phyloP scores from a whole-genome alignment of 805 yeast genomes.

The Saturnispora dispora region DNA sequence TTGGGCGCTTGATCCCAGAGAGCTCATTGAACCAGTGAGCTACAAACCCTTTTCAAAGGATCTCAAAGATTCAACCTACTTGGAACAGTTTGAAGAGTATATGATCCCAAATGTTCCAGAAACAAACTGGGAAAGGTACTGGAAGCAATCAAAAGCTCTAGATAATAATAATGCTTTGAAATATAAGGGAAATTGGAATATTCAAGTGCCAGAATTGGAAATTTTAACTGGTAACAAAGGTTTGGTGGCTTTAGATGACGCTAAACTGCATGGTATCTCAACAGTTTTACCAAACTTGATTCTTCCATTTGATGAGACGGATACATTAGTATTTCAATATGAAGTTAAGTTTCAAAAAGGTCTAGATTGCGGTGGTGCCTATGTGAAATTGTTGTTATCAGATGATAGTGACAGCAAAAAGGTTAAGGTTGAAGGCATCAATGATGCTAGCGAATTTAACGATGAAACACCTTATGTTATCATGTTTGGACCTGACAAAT shows the following conservation, averaged over 20 bases:
- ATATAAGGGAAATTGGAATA: slow-evolving; percentile 68
- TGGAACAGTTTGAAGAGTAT: slow-evolving; percentile 32
- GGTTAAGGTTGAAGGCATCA: not conserved
- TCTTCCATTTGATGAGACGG: slow-evolving; percentile 38
- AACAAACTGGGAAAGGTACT: slow-evolving; percentile 33
- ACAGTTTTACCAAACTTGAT: slow-evolving; percentile 48
- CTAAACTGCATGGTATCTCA: slow-evolving; percentile 78
- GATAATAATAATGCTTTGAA: slow-evolving; percentile 46
- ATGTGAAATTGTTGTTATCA: slow-evolving; percentile 58
- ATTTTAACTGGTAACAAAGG: slow-evolving; percentile 65
- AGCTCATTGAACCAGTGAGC: not conserved
- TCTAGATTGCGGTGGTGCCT: slow-evolving; percentile 82
- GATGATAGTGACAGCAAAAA: slow-evolving; percentile 28
- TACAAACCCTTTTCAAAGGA: slow-evolving; percentile 17
- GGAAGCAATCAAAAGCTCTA: slow-evolving; percentile 54
- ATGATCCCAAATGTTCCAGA: slow-evolving; percentile 55
- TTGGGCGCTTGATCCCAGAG: not conserved
- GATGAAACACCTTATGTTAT: slow-evolving; percentile 68
- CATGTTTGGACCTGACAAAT: slow-evolving; percentile 93
- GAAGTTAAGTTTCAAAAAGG: slow-evolving; percentile 81
- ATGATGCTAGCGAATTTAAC: slow-evolving; percentile 35
- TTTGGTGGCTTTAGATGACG: slow-evolving; percentile 63
- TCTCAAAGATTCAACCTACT: slow-evolving; percentile 24
- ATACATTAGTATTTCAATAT: slow-evolving; percentile 75
- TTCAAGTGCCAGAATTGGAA: slow-evolving; percentile 55